Percentiles rank a stretch among this genome's conserved stretches.
Conservation (phyloP, 164 flowering plant genomes). For the Berberis thunbergii region DNA sequence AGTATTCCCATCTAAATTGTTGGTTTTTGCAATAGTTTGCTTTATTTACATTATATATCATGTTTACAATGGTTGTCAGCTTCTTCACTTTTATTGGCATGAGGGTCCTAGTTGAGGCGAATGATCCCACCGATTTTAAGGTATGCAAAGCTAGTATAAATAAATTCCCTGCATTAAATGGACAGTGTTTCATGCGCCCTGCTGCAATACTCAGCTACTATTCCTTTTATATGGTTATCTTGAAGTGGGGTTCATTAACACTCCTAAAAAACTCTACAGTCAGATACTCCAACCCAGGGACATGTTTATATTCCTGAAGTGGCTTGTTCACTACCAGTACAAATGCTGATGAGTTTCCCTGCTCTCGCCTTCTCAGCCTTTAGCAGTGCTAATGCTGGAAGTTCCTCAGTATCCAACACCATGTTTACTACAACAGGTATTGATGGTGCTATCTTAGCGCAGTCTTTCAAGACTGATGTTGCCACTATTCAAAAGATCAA, state of each 20-base stretch:
- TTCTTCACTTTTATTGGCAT: constrained; percentile 14
- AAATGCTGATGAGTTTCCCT: constrained; percentile 1
- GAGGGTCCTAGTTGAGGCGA: constrained; percentile 1
- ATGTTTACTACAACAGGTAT: not conserved
- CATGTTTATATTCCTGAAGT: constrained; percentile 18
- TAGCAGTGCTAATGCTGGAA: too few species aligned
- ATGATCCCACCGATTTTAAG: constrained; percentile 2
- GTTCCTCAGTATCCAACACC: too few species aligned
- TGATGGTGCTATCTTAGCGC: not conserved
- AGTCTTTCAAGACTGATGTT: too few species aligned
- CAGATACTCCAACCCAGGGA: constrained; percentile 14
- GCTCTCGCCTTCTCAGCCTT: not conserved
- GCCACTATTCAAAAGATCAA: too few species aligned
- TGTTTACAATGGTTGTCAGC: not conserved
- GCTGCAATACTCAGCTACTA: constrained; percentile 14
- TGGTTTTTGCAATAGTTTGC: too few species aligned
- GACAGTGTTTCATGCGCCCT: constrained; percentile 16
- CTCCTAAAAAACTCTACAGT: constrained; percentile 13
- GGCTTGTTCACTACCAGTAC: constrained; percentile 20
- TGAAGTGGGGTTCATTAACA: constrained; percentile 20
- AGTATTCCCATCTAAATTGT: too few species aligned
- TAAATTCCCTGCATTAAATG: constrained; percentile 12
- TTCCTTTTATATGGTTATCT: constrained; percentile 6
- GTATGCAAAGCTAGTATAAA: constrained; percentile 13
- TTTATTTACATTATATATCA: too few species aligned